Evolutionary conservation across 1,139 yeast genomes (phyloP), one percentile per base, ranked within the genome.

Genomic region (Trichomonascaceae sp.): DNA sequence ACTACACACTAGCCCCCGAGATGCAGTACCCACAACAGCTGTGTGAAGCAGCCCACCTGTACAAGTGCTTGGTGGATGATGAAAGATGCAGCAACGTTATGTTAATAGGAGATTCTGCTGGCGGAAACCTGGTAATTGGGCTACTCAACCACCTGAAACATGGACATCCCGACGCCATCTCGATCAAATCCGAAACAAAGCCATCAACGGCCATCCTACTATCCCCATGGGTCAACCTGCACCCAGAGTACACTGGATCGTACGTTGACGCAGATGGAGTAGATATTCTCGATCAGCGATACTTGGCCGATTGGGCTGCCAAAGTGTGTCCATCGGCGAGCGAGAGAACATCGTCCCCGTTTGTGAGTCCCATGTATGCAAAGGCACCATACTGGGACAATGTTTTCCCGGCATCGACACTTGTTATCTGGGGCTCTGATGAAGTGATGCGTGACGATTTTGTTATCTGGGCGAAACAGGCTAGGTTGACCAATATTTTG

Each of bases 371-470:
- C 11, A n/a, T 34, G 5, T 32, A 20, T 20, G 11, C 23, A 8
- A 20, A 6, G 6, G 6, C 23, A 4, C 27, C 17, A n/a, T 33
- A 53, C 36, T 61, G 64, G 64, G 45, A 47, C 11, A 44, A 48
- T 11, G 59, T 62, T 5, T 44, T 62, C 20, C 45, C 48, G 27
- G 46, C 44, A 4, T 45, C 52, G 14, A 57, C 57, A 11, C 36
- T 63, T 13, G 43, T 54, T 26, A 46, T 60, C 26, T 54, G 50
- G 35, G 69, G 69, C 13, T 64, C 59, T 38, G 87, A 89, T 57
- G 74, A 73, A 37, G 64, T 76, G 3, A 64, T 89, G 47, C 76
- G 77, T 45, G 93, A 84, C 31, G 98, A 89, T 48, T 82, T 89
- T 35, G 63, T 76, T 22, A 67, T 78, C 50, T 89, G 23, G 23